These are phyloP conservation scores for Apiospora pterosperma DNA, from an alignment of 2,329 filamentous ascomycete genomes.

Conservation along the genomic window DNA sequence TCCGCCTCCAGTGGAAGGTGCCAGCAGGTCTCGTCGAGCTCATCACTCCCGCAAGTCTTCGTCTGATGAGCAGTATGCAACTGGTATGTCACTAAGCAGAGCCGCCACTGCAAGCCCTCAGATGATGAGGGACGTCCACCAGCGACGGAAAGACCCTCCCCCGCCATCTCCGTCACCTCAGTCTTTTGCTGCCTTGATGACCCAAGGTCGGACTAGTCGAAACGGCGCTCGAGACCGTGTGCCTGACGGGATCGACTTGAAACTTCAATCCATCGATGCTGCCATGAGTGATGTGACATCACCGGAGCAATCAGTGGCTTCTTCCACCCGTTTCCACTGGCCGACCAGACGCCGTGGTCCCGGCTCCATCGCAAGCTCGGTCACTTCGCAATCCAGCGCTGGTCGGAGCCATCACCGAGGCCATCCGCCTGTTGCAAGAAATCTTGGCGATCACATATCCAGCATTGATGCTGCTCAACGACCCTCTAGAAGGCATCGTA, in stretches of 20 bases:
- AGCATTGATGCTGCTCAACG: conserved; percentile 76
- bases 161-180: conserved; percentile 68
- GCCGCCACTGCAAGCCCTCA: conserved; percentile 67
- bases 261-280: conserved; percentile 56
- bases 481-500: conserved; percentile 52
- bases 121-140: conserved; percentile 52
- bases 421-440: conserved; percentile 54
- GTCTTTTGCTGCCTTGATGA: conserved; percentile 59
- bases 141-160: conserved; percentile 40
- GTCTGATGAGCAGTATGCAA: conserved; percentile 38
- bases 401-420: conserved; percentile 45
- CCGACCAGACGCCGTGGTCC: conserved; percentile 50
- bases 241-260: conserved; percentile 64
- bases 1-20: conserved; percentile 16
- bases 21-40: conserved; percentile 16
- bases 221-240: conserved; percentile 77
- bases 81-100: conserved; percentile 51
- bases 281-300: conserved; percentile 52
- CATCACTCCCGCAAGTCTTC: conserved; percentile 34
- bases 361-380: conserved; percentile 54
- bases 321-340: conserved; percentile 54
- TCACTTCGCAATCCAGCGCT: conserved; percentile 53
- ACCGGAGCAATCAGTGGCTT: conserved; percentile 51
- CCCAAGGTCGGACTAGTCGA: conserved; percentile 54
- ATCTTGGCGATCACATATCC: conserved; percentile 80